Evolutionary conservation across 2,329 filamentous ascomycete species (phyloP), one percentile per base, ranked within the genome.

Genomic region (Diaporthe destruens): DNA sequence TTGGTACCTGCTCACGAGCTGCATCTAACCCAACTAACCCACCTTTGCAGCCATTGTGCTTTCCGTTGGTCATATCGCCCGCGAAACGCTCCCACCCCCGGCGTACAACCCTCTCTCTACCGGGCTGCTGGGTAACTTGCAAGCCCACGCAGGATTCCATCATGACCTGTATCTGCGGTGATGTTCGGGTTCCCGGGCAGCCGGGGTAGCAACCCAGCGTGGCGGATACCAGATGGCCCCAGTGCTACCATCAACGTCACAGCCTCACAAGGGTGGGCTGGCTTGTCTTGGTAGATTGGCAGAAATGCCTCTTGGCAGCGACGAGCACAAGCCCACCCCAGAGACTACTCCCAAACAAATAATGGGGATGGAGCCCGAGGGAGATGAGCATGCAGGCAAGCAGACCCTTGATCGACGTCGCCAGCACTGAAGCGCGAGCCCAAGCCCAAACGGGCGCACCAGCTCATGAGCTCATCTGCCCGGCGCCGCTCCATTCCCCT

Each of bases 391-490:
- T 70, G 67, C 57, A 56, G n/a, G 56, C 67, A 51, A 34, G 55
- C 51, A 68, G 47, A 55, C 29, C 55, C 39, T 70, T 61, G 34
- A 36, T 44, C 56, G 36, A 42, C 36, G 54, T 39, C 34, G 18
- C 44, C 42, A 53, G 14, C 42, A 36, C n/a, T 36, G 39, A 12
- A 42, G 39, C 39, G 39, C 32, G 51, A 49, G 42, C 67, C 54
- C 56, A 53, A 23, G 68, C 67, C 55, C 54, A 36, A 42, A 59
- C 20, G 53, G 67, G 39, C 29, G 67, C 16, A 59, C 36, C 39
- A 57, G 39, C 14, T 69, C 51, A 69, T 69, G 29, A 29, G 20
- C 51, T 69, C 67, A 69, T 69, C 67, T 61, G 68, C 68, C 55
- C 55, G 42, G 32, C 47, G 68, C 44, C 53, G 56, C 68, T 70